These are phyloP conservation scores for Morella rubra DNA, from an alignment of 306 rosid species.

Conservation along the genomic window DNA sequence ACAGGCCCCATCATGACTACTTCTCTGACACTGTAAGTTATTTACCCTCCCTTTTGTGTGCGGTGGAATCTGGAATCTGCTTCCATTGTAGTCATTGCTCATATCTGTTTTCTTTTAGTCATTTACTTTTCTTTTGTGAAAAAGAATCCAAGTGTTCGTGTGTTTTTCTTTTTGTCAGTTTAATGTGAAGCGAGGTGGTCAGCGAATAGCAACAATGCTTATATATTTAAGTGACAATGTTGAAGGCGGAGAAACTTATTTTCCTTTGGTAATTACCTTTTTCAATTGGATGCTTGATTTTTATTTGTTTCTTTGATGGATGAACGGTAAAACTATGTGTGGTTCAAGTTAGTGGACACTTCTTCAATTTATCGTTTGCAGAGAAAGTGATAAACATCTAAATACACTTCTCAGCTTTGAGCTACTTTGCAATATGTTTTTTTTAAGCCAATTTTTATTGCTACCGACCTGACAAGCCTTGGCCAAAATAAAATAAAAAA, in stretches of 20 bases:
- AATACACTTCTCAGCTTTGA: not conserved
- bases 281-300: constrained; percentile 30
- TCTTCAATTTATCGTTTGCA: not conserved
- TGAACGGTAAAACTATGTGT: not conserved
- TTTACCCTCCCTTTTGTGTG: not conserved
- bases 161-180: constrained; percentile 44
- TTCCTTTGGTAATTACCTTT: constrained; percentile 66
- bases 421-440: not conserved
- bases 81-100: constrained; percentile 16
- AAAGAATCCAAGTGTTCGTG: constrained; percentile 18
- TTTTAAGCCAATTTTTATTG: not conserved
- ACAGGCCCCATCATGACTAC: constrained; percentile 95
- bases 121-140: not conserved
- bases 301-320: constrained; percentile 14
- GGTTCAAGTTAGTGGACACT: not conserved
- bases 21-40: constrained; percentile 90
- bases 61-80: not conserved
- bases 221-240: constrained; percentile 89
- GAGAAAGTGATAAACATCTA: not conserved
- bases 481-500: not conserved
- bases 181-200: constrained; percentile 99
- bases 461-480: not conserved
- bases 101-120: constrained; percentile 23
- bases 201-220: constrained; percentile 91
- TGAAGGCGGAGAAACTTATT: constrained; percentile 97